Percentiles rank a stretch among this genome's conserved stretches.
Evolutionary conservation across 441 rosid species (phyloP).

Genomic region (Pelargonium myrrhifolium): DNA sequence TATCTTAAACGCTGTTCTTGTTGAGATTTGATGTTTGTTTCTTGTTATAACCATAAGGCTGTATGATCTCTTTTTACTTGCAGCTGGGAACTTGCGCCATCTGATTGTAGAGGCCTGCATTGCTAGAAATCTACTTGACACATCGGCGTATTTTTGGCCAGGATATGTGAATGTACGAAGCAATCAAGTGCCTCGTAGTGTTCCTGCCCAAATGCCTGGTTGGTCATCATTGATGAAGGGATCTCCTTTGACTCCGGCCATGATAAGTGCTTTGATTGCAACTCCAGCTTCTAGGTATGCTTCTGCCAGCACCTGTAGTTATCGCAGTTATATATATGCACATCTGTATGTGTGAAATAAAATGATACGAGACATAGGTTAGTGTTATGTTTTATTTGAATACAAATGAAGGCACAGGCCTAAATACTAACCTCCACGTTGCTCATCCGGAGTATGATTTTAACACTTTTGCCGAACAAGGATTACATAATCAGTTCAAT

Average conservation of each 20-base stretch:
- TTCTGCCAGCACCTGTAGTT: slow-evolving; percentile 17
- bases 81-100: slow-evolving; percentile 97
- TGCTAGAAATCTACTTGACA: slow-evolving; percentile 85
- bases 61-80: slow-evolving; percentile 21
- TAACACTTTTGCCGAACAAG: not conserved
- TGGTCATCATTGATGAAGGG: slow-evolving; percentile 95
- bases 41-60: not conserved
- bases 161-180: slow-evolving; percentile 54
- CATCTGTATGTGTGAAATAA: not conserved
- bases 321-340: not conserved
- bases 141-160: slow-evolving; percentile 93
- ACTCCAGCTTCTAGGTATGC: slow-evolving; percentile 94
- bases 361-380: not conserved
- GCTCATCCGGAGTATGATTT: no score
- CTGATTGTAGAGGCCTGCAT: slow-evolving; percentile 94
- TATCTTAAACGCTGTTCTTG: not conserved
- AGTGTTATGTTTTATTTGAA: not conserved
- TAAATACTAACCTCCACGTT: no score
- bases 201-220: slow-evolving; percentile 47
- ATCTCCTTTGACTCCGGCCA: slow-evolving; percentile 60
- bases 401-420: not conserved
- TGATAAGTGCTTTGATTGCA: slow-evolving; percentile 57
- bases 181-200: slow-evolving; percentile 56
- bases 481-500: not conserved
- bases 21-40: not conserved